Evolutionary conservation across 257 asterid genomes (phyloP), one percentile per base, ranked within the genome.

Genomic region (Apocynum venetum): DNA sequence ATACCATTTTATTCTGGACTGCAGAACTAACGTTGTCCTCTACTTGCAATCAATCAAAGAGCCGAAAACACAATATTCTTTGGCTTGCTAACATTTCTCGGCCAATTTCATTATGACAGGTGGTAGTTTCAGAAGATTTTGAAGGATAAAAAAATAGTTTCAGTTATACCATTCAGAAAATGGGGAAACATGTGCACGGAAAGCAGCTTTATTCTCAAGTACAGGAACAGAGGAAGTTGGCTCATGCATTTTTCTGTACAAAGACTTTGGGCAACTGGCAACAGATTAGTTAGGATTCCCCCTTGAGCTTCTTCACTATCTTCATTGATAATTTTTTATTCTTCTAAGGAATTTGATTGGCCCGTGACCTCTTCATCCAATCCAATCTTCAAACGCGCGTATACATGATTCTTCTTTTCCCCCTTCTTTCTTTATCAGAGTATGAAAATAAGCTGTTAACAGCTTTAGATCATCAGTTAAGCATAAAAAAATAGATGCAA

Each of bases 391-490:
- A 12, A 56, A 35, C n/a, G 31, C 47, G 71, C 25, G 25, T 47
- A 41, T 55, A 25, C 7, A 1, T 17, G 19, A 2, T 72, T 55
- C 8, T 14, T 15, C 10, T 15, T 4, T 1, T 12, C 2, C 11
- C 3, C 6, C 17, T 55, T 1, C 1, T 53, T 55, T 57, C 76
- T 41, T 46, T 19, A 43, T 25, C 41, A 14, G 60, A 47, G 51
- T 66, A 79, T 59, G 81, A 76, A 83, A 63, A 59, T 65, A 76
- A 79, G 77, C 61, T 61, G 78, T 78, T 68, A 36, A 81, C 73
- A 81, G 67, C 74, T 79, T 40, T 55, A 13, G 15, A 68, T 74
- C 31, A 51, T 63, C 72, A 68, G 55, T 75, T 47, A 66, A 66
- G 43, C 77, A 61, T 0, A 17, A 59, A 68, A 6, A n/a, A 56